phyloP scores from a whole-genome alignment of 2,329 filamentous ascomycete genomes.

The Stachybotrys elegans region DNA sequence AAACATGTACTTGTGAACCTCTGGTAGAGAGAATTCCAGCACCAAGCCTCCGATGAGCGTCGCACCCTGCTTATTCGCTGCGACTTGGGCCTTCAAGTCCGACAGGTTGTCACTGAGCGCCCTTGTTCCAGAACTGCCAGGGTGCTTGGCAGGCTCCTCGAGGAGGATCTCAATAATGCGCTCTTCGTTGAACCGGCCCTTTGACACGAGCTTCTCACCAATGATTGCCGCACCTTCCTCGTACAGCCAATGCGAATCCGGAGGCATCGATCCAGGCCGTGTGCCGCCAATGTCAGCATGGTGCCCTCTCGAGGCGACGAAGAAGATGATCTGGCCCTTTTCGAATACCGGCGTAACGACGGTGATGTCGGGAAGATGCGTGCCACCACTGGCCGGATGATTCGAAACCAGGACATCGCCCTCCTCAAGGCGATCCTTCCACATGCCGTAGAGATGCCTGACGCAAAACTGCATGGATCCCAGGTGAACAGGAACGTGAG shows the following conservation, averaged over 20 bases:
- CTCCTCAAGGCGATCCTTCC: conserved; percentile 40
- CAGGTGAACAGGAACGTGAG: conserved; percentile 71
- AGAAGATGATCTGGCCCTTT: conserved; percentile 35
- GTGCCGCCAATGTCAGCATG: conserved; percentile 55
- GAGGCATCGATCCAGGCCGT: conserved; percentile 77
- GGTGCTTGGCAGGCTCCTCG: conserved; percentile 67
- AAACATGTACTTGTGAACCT: conserved; percentile 57
- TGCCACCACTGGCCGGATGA: conserved; percentile 28
- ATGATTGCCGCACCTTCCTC: conserved; percentile 63
- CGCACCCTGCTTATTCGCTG: conserved; percentile 82
- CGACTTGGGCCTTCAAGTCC: conserved; percentile 81
- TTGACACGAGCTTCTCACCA: conserved; percentile 66
- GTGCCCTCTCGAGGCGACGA: conserved; percentile 57
- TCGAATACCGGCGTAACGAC: conserved; percentile 30
- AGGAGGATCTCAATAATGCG: conserved; percentile 68
- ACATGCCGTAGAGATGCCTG: conserved; percentile 41
- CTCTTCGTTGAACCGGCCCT: conserved; percentile 74
- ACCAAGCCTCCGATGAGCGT: conserved; percentile 68
- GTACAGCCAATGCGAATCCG: conserved; percentile 60
- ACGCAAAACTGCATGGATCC: conserved; percentile 79
- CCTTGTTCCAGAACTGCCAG: conserved; percentile 72
- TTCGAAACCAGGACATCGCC: conserved; percentile 33
- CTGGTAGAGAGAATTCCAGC: conserved; percentile 65
- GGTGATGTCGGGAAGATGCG: conserved; percentile 33
- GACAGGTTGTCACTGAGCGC: conserved; percentile 81